Evolutionary conservation across 2,329 filamentous ascomycete species (phyloP).

Genomic region (Hypoxylon sp.): DNA sequence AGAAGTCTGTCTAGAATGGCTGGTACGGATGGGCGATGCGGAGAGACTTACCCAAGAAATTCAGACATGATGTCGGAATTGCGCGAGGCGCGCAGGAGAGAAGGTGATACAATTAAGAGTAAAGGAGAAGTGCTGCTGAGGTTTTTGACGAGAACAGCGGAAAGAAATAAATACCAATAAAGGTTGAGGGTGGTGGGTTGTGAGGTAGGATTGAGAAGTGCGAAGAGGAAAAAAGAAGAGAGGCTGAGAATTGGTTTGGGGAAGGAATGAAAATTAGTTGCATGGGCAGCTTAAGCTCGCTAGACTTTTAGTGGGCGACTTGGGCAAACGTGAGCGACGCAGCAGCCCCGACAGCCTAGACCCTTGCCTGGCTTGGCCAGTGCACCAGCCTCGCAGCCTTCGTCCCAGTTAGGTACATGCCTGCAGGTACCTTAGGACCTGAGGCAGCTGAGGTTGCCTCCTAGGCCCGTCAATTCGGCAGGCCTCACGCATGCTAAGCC

Average conservation of each 20-base stretch:
- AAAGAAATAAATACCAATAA: conserved; percentile 11
- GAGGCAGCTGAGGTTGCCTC: too few relatives aligned
- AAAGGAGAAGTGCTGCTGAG: background rate
- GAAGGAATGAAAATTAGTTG: conserved; percentile 23
- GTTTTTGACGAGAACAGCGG: conserved; percentile 9
- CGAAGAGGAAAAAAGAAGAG: conserved; percentile 7
- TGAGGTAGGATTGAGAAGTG: conserved; percentile 20
- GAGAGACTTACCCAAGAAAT: conserved; percentile 61
- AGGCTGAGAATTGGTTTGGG: conserved; percentile 26
- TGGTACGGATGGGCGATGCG: conserved; percentile 2
- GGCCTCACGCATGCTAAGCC: too few relatives aligned
- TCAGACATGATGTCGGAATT: conserved; percentile 59
- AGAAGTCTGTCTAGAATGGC: background rate
- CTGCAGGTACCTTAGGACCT: too few relatives aligned
- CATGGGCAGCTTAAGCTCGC: background rate
- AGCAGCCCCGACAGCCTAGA: too few relatives aligned
- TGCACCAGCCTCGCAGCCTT: too few relatives aligned
- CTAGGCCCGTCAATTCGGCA: too few relatives aligned
- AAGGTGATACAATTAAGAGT: conserved; percentile 21
- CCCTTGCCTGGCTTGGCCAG: too few relatives aligned
- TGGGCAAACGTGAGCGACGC: background rate
- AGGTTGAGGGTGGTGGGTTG: conserved; percentile 2
- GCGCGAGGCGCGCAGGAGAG: conserved; percentile 39
- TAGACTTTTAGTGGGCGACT: background rate
- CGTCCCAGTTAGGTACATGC: too few relatives aligned